These are phyloP conservation scores for Pseudotsuga menziesii DNA, from an alignment of 75 land plant genomes.

Conservation along the genomic window DNA sequence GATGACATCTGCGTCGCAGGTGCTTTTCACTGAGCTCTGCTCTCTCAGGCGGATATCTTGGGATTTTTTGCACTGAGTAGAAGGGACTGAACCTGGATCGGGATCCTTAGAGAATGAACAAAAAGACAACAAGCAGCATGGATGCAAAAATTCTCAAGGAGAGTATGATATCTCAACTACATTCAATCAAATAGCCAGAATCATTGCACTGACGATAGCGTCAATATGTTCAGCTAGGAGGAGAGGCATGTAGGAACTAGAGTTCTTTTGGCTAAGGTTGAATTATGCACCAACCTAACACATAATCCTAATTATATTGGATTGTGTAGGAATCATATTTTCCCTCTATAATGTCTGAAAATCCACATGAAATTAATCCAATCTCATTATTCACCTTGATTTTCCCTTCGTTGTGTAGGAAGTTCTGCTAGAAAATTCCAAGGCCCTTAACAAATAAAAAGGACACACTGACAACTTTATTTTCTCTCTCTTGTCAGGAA, in stretches of 20 bases:
- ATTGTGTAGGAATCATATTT: not conserved
- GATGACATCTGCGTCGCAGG: no score
- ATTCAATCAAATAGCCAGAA: slow-evolving; percentile 16
- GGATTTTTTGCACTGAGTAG: no score
- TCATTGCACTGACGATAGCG: slow-evolving; percentile 14
- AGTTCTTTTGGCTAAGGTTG: slow-evolving; percentile 27
- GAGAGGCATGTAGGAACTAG: slow-evolving; percentile 43
- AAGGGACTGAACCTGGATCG: no score
- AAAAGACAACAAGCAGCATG: no score
- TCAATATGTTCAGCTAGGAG: slow-evolving; percentile 25
- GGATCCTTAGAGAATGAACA: no score
- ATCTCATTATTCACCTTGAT: not conserved
- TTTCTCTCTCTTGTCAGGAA: slow-evolving; percentile 15
- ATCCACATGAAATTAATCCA: no score
- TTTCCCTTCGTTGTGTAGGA: not conserved
- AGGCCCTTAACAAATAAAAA: slow-evolving; percentile 13
- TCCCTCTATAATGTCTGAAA: no score
- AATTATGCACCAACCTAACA: not conserved
- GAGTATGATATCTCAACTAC: slow-evolving; percentile 19
- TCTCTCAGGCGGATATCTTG: no score
- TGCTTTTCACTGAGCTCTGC: no score
- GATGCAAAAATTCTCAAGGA: slow-evolving; percentile 30
- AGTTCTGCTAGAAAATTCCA: slow-evolving; percentile 2
- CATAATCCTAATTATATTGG: not conserved
- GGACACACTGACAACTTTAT: slow-evolving; percentile 23